Conservation (phyloP, 148 eudicot genomes). For the Suaeda aralocaspica region DNA sequence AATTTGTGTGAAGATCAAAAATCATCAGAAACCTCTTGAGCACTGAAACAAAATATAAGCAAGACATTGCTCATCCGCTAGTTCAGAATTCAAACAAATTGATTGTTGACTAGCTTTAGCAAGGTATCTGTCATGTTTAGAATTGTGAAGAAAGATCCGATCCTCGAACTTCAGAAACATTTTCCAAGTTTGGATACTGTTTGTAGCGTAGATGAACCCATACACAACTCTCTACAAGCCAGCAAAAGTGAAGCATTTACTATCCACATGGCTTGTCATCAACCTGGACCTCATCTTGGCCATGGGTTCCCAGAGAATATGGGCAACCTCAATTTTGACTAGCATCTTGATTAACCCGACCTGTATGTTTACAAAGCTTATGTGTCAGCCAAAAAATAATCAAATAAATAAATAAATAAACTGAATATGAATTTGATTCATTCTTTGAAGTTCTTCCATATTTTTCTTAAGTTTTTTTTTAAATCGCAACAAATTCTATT, state of each 20-base stretch:
- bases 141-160: conserved; percentile 10
- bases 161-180: conserved; percentile 19
- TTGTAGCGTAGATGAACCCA: conserved; percentile 3
- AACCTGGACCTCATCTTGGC: conserved; percentile 15
- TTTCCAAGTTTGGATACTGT: not conserved
- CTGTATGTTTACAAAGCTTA: conserved; percentile 22
- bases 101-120: conserved; percentile 18
- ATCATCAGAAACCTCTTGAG: conserved; percentile 27
- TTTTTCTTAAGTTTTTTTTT: too few relatives aligned
- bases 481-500: too few relatives aligned
- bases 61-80: conserved; percentile 26
- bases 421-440: too few relatives aligned
- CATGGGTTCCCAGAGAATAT: conserved; percentile 3
- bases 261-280: conserved; percentile 3
- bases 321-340: conserved; percentile 3
- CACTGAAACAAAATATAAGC: conserved; percentile 28
- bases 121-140: conserved; percentile 4
- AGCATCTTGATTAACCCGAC: conserved; percentile 19
- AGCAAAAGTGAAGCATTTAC: not conserved
- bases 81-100: conserved; percentile 12
- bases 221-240: not conserved
- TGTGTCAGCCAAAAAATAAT: too few relatives aligned
- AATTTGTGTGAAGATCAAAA: conserved; percentile 34
- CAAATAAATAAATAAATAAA: too few relatives aligned
- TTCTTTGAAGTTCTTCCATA: too few relatives aligned